Conservation (phyloP, 345 rosid genomes). For the Bruguiera gymnorhiza region DNA sequence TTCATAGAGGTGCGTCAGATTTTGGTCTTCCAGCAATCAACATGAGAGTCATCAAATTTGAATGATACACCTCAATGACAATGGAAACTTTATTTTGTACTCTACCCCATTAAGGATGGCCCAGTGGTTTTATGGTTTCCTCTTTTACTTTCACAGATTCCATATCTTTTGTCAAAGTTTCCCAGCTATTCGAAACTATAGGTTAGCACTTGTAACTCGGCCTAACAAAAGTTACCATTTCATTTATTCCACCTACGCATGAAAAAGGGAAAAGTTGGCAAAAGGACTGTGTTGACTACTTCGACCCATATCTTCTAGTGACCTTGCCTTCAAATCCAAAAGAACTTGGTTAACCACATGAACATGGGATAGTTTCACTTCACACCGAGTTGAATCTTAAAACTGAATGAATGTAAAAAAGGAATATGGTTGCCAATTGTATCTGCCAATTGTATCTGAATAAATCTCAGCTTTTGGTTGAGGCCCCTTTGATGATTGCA, state of each 20-base stretch:
- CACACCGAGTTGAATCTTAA: too few species aligned
- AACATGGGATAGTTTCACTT: too few species aligned
- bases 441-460: not conserved
- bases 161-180: constrained; percentile 24
- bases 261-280: constrained; percentile 1
- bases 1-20: too few species aligned
- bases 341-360: too few species aligned
- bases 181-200: constrained; percentile 12
- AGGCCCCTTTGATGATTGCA: not conserved
- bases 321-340: too few species aligned
- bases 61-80: not conserved
- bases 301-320: too few species aligned
- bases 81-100: not conserved
- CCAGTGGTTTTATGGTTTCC: not conserved
- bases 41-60: constrained; percentile 10
- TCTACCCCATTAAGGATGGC: constrained; percentile 11
- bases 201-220: constrained; percentile 1
- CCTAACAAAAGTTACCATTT: not conserved
- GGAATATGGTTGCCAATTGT: not conserved
- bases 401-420: too few species aligned
- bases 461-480: not conserved
- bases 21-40: not conserved
- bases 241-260: not conserved
- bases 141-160: constrained; percentile 25
- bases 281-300: not conserved